Evolutionary conservation across 768 basidiomycete species (phyloP).

Genomic region (Amanita pallidorosea): DNA sequence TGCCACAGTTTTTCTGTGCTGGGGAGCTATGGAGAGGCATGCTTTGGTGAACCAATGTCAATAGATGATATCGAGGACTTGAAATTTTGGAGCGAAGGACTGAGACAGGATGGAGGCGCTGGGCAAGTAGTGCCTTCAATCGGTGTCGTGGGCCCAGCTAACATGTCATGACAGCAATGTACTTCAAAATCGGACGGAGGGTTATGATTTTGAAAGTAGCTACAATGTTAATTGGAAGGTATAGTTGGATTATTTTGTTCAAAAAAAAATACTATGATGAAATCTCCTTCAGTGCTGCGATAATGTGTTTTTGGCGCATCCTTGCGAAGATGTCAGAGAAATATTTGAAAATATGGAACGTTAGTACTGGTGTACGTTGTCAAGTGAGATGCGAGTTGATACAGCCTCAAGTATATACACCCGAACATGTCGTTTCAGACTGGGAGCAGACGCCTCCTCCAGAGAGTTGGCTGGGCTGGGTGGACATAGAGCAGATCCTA

Average conservation of each 20-base stretch:
- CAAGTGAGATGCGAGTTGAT: not conserved
- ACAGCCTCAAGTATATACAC: not conserved
- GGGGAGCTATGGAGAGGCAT: slow-evolving; percentile 32
- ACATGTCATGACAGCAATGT: slow-evolving; percentile 17
- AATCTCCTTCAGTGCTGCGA: not conserved
- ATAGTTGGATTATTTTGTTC: not conserved
- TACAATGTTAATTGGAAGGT: not conserved
- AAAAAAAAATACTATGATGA: not conserved
- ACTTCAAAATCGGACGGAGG: not conserved
- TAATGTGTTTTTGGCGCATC: not conserved
- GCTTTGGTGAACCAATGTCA: slow-evolving; percentile 40
- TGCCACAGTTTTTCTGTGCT: slow-evolving; percentile 30
- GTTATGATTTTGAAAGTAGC: not conserved
- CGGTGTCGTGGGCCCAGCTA: slow-evolving; percentile 30
- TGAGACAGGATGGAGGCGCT: slow-evolving; percentile 16
- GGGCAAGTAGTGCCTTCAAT: not conserved
- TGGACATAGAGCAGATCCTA: slow-evolving; percentile 4
- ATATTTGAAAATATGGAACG: slow-evolving; percentile 12
- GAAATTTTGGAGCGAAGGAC: slow-evolving; percentile 42
- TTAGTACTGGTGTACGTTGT: not conserved
- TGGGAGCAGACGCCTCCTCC: not conserved
- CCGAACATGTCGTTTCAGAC: not conserved
- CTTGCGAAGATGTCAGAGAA: not conserved
- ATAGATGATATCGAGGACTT: slow-evolving; percentile 33
- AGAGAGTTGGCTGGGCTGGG: slow-evolving; percentile 4